Evolutionary conservation across 192 early-diverging fungal species (phyloP).

Genomic region (Pilaira anomala): DNA sequence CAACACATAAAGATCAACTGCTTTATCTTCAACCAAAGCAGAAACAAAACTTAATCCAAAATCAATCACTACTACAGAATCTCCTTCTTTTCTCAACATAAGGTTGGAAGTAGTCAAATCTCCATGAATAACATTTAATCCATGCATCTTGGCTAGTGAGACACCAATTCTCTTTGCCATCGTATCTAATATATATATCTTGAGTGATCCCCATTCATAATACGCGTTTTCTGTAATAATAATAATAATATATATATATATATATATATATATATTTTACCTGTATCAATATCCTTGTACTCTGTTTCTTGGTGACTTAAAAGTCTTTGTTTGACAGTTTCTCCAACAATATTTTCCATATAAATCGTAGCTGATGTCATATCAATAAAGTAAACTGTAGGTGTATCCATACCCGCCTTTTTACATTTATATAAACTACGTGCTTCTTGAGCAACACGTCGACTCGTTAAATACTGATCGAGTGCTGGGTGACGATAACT

Average conservation of each 20-base stretch:
- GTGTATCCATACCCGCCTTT: conserved; percentile 73
- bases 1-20: conserved; percentile 98
- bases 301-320: conserved; percentile 31
- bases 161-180: conserved; percentile 57
- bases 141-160: conserved; percentile 79
- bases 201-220: no score
- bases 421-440: conserved; percentile 73
- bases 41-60: conserved; percentile 94
- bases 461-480: conserved; percentile 76
- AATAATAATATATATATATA: no score
- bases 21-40: conserved; percentile 87
- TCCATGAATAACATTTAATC: conserved; percentile 86
- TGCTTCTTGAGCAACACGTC: conserved; percentile 82
- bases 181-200: conserved; percentile 10
- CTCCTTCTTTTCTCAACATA: conserved; percentile 56
- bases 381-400: conserved; percentile 82
- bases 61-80: conserved; percentile 80
- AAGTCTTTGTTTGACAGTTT: conserved; percentile 72
- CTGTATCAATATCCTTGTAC: conserved; percentile 11
- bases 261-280: not conserved
- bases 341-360: conserved; percentile 86
- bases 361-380: conserved; percentile 67
- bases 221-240: no score
- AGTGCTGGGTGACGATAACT: conserved; percentile 87
- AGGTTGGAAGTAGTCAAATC: conserved; percentile 97